These are phyloP conservation scores for Pyrrhoderma lamaoense DNA, from an alignment of 1,284 basidiomycete genomes.

Conservation along the genomic window DNA sequence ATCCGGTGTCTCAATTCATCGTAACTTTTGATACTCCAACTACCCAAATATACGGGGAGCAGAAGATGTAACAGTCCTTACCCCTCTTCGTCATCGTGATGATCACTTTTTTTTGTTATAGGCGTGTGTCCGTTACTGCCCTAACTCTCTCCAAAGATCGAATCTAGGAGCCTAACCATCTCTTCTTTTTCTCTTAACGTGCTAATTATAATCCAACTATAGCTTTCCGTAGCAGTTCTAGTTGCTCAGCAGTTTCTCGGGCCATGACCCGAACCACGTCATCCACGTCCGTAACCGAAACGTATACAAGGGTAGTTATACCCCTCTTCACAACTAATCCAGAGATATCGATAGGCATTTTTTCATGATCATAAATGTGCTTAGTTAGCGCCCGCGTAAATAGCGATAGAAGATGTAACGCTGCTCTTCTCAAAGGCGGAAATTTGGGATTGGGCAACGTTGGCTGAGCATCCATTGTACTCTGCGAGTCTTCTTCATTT, in stretches of 20 bases:
- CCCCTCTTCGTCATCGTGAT: no score
- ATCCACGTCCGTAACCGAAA: slow-evolving; percentile 69
- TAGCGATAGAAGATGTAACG: slow-evolving; percentile 68
- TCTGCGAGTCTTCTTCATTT: background rate
- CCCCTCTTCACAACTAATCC: slow-evolving; percentile 40
- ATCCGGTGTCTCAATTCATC: no score
- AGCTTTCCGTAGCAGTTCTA: slow-evolving; percentile 46
- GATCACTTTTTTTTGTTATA: no score
- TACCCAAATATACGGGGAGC: no score
- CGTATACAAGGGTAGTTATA: slow-evolving; percentile 61
- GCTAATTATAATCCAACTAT: slow-evolving; percentile 35
- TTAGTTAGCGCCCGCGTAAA: slow-evolving; percentile 49
- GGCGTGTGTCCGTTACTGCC: no score
- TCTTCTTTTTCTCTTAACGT: background rate
- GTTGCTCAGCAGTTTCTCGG: slow-evolving; percentile 54
- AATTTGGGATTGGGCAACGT: slow-evolving; percentile 56
- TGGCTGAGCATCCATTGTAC: slow-evolving; percentile 45
- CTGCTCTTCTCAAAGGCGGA: slow-evolving; percentile 75
- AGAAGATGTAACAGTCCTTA: no score
- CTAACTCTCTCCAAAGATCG: no score
- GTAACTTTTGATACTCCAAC: no score
- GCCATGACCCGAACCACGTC: slow-evolving; percentile 72
- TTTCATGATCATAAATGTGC: slow-evolving; percentile 38
- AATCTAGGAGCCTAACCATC: no score
- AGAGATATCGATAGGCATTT: slow-evolving; percentile 17